phyloP scores from a whole-genome alignment of 306 rosid genomes.

The Glycine tomentella region DNA sequence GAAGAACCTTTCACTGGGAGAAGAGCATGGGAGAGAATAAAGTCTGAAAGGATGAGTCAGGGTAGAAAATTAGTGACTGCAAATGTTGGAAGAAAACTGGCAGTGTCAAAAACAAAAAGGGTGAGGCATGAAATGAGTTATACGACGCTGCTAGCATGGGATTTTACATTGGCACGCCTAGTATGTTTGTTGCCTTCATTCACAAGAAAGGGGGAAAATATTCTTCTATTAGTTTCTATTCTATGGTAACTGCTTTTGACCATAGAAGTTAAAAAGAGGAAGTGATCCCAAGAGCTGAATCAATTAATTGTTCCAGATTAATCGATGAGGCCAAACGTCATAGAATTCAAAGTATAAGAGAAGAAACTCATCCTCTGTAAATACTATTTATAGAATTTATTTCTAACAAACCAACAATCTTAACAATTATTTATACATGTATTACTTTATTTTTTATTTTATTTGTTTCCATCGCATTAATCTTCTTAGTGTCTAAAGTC shows the following conservation, averaged over 20 bases:
- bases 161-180: too few relatives aligned
- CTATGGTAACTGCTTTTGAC: not conserved
- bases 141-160: too few relatives aligned
- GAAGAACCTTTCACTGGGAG: slow-evolving; percentile 33
- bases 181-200: not conserved
- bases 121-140: not conserved
- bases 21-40: slow-evolving; percentile 40
- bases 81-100: not conserved
- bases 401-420: too few relatives aligned
- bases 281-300: not conserved
- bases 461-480: not conserved
- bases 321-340: too few relatives aligned
- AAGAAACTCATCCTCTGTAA: too few relatives aligned
- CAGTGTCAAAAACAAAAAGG: not conserved
- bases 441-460: not conserved
- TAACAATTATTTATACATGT: not conserved
- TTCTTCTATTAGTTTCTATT: not conserved
- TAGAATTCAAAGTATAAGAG: too few relatives aligned
- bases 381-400: too few relatives aligned
- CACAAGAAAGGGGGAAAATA: not conserved
- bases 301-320: too few relatives aligned
- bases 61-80: not conserved
- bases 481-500: not conserved
- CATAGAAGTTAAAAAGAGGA: not conserved
- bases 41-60: slow-evolving; percentile 21